Base-by-base conservation (phyloP, 495 filamentous ascomycete genomes). In the Talaromyces ruber region DNA sequence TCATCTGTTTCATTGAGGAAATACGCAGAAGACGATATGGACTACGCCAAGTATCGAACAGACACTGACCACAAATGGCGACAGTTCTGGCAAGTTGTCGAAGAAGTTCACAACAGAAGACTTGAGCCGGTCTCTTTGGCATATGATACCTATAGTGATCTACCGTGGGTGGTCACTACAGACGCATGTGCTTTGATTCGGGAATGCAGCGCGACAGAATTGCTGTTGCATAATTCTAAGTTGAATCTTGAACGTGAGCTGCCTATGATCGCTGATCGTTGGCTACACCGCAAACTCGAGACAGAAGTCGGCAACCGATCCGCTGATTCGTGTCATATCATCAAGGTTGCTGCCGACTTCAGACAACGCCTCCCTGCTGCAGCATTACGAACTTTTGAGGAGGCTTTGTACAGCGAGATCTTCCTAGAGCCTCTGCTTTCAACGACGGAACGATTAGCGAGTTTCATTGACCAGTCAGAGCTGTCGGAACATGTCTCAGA, bases 61-160 rank as follows among this genome's bases (percentile, higher is more conserved):
- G 85, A 88, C 30, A 87, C 86, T 45, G 86, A 92, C 68, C 77
- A 86, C 8, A 93, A 97, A 68, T 98, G 94, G 95, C 84, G 88
- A 47, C 82, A 90, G 51, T 95, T 94, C 73, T 94, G 89, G 76
- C 86, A 93, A 45, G 80, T 97, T 24, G 80, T 93, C 55, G 78
- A 85, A 12, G 93, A 98, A 68, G 81, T 99, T 24, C 89, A 99
- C 67, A 92, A 87, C 63, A 86, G 89, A 63, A 82, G 92, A 67
- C 86, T 88, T 6, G 91, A 96, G 67, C 84, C 87, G 2, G 70
- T 96, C 43, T 85, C 90, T 3, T 74, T 98, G 32, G 83, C 85
- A 0, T 88, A 86, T 64, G 95, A 98, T 67, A 68, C 79, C 1
- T 77, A 84, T 45, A 77, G 78, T 11, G 86, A 86, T 34, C 85